Conservation (phyloP, 2,329 filamentous ascomycete genomes). For the Claviceps citrina region DNA sequence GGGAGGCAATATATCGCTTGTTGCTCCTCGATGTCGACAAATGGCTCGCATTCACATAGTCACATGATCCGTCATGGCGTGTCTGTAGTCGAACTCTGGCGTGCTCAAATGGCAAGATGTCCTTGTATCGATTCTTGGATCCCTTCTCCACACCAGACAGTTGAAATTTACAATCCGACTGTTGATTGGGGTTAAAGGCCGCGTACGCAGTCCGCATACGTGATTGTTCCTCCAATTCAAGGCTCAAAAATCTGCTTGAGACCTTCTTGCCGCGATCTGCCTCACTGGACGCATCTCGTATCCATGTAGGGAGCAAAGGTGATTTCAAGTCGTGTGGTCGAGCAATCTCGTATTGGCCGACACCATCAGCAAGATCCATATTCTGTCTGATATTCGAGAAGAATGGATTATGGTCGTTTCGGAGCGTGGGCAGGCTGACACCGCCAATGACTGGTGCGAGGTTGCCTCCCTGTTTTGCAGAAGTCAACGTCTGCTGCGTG, state of each 20-base stretch:
- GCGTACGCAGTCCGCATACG: slow-evolving; percentile 75
- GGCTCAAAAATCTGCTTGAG: slow-evolving; percentile 66
- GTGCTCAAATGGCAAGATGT: slow-evolving; percentile 93
- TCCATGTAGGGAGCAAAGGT: slow-evolving; percentile 56
- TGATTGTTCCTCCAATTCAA: slow-evolving; percentile 73
- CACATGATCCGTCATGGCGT: slow-evolving; percentile 53
- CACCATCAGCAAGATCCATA: slow-evolving; percentile 83
- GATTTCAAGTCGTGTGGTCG: slow-evolving; percentile 31
- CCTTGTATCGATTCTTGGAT: slow-evolving; percentile 91
- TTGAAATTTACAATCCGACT: slow-evolving; percentile 34
- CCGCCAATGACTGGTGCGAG: slow-evolving; percentile 70
- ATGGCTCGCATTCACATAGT: slow-evolving; percentile 92
- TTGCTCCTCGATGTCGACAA: slow-evolving; percentile 66
- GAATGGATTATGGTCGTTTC: slow-evolving; percentile 67
- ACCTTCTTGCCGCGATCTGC: slow-evolving; percentile 64
- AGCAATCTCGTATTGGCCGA: slow-evolving; percentile 59
- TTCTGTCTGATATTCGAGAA: slow-evolving; percentile 95
- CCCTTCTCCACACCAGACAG: slow-evolving; percentile 91
- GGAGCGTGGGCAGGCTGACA: slow-evolving; percentile 59
- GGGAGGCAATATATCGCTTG: slow-evolving; percentile 89
- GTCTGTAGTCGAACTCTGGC: slow-evolving; percentile 66
- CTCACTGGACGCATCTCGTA: slow-evolving; percentile 50
- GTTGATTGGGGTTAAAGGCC: slow-evolving; percentile 27
- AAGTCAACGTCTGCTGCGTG: neutral
- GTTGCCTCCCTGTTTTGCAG: slow-evolving; percentile 21